A percentile compares a stretch with the other conserved stretches of the same genome.
phyloP scores from a whole-genome alignment of 202 grass and related monocot genomes.

The Setaria viridis region DNA sequence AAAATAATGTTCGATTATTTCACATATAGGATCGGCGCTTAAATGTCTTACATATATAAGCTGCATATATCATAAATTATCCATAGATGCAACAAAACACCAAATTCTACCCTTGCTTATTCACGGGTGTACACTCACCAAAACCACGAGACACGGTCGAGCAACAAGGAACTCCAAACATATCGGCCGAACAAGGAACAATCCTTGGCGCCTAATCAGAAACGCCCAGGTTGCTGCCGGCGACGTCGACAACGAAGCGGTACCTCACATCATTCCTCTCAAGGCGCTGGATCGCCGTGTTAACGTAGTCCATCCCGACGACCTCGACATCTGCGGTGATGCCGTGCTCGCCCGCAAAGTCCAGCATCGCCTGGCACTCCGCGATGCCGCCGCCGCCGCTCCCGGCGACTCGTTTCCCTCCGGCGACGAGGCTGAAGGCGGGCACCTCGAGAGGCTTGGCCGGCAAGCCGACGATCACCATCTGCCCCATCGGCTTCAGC shows the following conservation, averaged over 20 bases:
- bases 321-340: constrained; percentile 64
- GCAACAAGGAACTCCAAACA: not conserved
- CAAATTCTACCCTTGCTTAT: too few species aligned
- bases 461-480: constrained; percentile 52
- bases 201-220: not conserved
- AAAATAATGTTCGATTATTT: too few species aligned
- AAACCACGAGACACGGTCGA: not conserved
- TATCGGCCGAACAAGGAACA: not conserved
- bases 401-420: constrained; percentile 48
- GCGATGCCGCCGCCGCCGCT: constrained; percentile 33
- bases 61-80: too few species aligned
- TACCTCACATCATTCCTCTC: constrained; percentile 58
- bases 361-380: constrained; percentile 56
- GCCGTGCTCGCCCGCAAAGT: constrained; percentile 49
- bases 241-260: constrained; percentile 57
- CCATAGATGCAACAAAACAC: too few species aligned
- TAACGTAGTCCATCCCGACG: constrained; percentile 57
- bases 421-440: constrained; percentile 34
- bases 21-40: too few species aligned
- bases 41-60: too few species aligned
- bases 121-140: too few species aligned
- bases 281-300: constrained; percentile 45
- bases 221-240: constrained; percentile 14
- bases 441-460: constrained; percentile 54
- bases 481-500: constrained; percentile 51